Percentiles rank a stretch among this genome's conserved stretches.
Evolutionary conservation across 1,139 yeast genomes (phyloP).

Genomic region (Candida buenavistaensis): DNA sequence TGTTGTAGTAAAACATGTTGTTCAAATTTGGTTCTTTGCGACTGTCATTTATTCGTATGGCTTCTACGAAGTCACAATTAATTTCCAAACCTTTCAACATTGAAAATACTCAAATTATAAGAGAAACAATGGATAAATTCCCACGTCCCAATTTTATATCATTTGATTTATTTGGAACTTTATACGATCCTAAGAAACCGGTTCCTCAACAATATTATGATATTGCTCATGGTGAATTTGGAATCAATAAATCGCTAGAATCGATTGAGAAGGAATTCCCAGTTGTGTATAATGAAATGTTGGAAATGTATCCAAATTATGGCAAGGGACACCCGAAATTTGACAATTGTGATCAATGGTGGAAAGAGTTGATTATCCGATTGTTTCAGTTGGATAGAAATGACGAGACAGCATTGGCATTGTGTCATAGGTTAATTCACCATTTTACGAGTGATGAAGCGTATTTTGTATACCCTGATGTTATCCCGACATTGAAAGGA

Average conservation of each 20-base stretch:
- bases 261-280: constrained; percentile 32
- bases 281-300: constrained; percentile 23
- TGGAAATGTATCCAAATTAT: constrained; percentile 53
- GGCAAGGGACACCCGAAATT: constrained; percentile 45
- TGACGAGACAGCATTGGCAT: constrained; percentile 19
- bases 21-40: too few relatives aligned
- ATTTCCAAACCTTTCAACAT: constrained; percentile 31
- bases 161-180: constrained; percentile 67
- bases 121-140: constrained; percentile 31
- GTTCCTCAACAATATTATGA: constrained; percentile 53
- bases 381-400: constrained; percentile 34
- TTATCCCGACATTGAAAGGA: constrained; percentile 42
- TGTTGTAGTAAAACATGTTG: too few relatives aligned
- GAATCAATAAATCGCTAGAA: constrained; percentile 34
- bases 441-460: constrained; percentile 53
- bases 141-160: constrained; percentile 54
- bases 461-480: constrained; percentile 55
- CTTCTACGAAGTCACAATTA: constrained; percentile 12
- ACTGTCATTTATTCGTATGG: constrained; percentile 4
- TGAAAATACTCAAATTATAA: constrained; percentile 24
- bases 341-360: constrained; percentile 49
- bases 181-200: constrained; percentile 57
- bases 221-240: constrained; percentile 44
- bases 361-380: constrained; percentile 51
- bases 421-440: constrained; percentile 41